Conservation (phyloP, 805 yeast genomes). For the Zygoascus bituminiphila region DNA sequence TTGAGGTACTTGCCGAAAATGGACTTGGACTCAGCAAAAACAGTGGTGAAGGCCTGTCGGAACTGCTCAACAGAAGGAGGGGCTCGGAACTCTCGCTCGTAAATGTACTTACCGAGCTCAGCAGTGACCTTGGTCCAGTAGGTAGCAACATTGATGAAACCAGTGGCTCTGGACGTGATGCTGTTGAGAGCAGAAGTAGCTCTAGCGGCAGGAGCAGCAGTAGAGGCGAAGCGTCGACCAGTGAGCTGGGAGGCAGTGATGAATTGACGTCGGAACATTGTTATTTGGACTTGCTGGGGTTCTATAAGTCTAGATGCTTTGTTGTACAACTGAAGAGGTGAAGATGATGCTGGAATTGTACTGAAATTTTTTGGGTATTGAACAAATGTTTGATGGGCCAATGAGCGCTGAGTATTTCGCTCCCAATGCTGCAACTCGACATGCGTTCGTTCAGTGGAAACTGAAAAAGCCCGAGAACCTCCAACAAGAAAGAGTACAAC, state of each 20-base stretch:
- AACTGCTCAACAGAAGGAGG: constrained; percentile 79
- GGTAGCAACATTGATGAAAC: constrained; percentile 46
- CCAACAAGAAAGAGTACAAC: too few species aligned
- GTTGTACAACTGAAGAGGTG: not conserved
- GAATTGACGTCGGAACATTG: constrained; percentile 8
- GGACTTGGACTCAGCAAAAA: constrained; percentile 39
- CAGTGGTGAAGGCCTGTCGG: constrained; percentile 58
- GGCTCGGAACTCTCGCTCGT: constrained; percentile 84
- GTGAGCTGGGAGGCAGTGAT: constrained; percentile 5
- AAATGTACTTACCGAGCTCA: constrained; percentile 67
- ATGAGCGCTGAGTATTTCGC: not conserved
- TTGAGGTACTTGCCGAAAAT: constrained; percentile 30
- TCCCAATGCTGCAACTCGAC: too few species aligned
- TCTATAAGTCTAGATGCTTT: not conserved
- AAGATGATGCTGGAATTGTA: not conserved
- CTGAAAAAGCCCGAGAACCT: too few species aligned
- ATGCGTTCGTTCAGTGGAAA: too few species aligned
- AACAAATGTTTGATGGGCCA: not conserved
- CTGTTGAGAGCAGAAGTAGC: constrained; percentile 30
- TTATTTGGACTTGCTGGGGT: not conserved
- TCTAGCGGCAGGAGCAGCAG: constrained; percentile 14
- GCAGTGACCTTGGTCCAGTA: constrained; percentile 71
- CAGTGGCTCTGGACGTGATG: constrained; percentile 29
- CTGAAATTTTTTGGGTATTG: not conserved
- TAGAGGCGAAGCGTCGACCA: constrained; percentile 3